Percentiles rank a stretch among this genome's conserved stretches.
Evolutionary conservation across 2,329 filamentous ascomycete species (phyloP).

Genomic region (Pseudogymnoascus sp.): DNA sequence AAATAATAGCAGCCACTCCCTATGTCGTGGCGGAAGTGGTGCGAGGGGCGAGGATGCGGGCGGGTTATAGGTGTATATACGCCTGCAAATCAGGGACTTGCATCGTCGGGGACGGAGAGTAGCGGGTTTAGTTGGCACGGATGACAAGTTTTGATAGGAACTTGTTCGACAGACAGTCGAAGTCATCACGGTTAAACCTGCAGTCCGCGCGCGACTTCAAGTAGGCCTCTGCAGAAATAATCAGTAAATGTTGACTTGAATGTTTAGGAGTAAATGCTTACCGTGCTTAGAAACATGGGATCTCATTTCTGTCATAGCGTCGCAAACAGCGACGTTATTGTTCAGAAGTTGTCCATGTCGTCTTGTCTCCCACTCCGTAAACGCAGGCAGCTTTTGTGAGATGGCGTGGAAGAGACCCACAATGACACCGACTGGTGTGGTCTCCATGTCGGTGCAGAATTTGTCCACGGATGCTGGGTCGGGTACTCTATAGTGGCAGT

Average conservation of each 20-base stretch:
- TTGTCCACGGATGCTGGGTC: constrained; percentile 79
- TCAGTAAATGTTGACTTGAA: constrained; percentile 33
- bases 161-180: constrained; percentile 94
- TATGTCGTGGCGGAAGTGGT: constrained; percentile 21
- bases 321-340: constrained; percentile 86
- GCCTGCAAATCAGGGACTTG: constrained; percentile 7
- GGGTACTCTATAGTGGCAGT: constrained; percentile 90
- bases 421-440: constrained; percentile 89
- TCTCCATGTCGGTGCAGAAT: constrained; percentile 96
- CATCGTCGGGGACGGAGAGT: neutral
- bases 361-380: constrained; percentile 87
- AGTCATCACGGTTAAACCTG: constrained; percentile 85
- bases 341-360: constrained; percentile 86
- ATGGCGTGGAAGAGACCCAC: constrained; percentile 96
- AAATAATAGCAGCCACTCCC: constrained; percentile 13
- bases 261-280: constrained; percentile 40
- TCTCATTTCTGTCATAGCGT: constrained; percentile 92
- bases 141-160: constrained; percentile 95
- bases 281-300: constrained; percentile 89
- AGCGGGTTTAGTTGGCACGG: constrained; percentile 63
- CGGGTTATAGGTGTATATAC: constrained; percentile 5
- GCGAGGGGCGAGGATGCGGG: constrained; percentile 17
- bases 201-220: constrained; percentile 69
- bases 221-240: constrained; percentile 62
- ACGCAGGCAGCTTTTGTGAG: constrained; percentile 87